Evolutionary conservation across 495 filamentous ascomycete species (phyloP).

Genomic region (Xylaria nigripes): DNA sequence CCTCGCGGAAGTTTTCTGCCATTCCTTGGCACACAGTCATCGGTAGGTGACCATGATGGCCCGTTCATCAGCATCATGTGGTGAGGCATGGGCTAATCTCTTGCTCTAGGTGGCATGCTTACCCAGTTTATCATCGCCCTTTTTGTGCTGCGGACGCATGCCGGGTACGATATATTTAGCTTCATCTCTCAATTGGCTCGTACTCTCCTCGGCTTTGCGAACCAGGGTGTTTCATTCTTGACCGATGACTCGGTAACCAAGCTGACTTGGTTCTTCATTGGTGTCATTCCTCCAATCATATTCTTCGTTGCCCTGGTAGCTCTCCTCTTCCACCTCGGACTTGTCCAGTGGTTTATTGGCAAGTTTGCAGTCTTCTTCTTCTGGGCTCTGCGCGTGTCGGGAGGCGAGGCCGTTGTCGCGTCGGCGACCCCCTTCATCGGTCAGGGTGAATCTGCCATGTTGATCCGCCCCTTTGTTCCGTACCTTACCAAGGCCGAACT

Average conservation of each 20-base stretch:
- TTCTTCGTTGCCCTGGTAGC: slow-evolving; percentile 89
- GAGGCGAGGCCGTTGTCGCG: slow-evolving; percentile 84
- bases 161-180: slow-evolving; percentile 78
- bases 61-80: background rate
- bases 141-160: slow-evolving; percentile 72
- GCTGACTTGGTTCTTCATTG: slow-evolving; percentile 58
- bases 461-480: slow-evolving; percentile 77
- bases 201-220: slow-evolving; percentile 62
- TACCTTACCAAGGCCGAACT: slow-evolving; percentile 78
- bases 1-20: slow-evolving; percentile 61
- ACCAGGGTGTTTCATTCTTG: slow-evolving; percentile 62
- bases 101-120: slow-evolving; percentile 55
- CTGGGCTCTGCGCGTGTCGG: slow-evolving; percentile 83
- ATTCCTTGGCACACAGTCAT: slow-evolving; percentile 85
- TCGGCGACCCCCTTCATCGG: slow-evolving; percentile 93
- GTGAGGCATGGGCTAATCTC: slow-evolving; percentile 3
- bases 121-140: slow-evolving; percentile 80
- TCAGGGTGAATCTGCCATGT: slow-evolving; percentile 87
- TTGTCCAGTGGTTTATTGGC: slow-evolving; percentile 77
- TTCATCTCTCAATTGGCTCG: slow-evolving; percentile 69
- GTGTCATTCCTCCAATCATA: slow-evolving; percentile 74
- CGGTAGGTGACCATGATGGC: slow-evolving; percentile 17
- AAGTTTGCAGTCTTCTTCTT: slow-evolving; percentile 90
- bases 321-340: slow-evolving; percentile 65
- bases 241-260: slow-evolving; percentile 41